phyloP scores from a whole-genome alignment of 495 filamentous ascomycete genomes.

The Penicillium soppii region DNA sequence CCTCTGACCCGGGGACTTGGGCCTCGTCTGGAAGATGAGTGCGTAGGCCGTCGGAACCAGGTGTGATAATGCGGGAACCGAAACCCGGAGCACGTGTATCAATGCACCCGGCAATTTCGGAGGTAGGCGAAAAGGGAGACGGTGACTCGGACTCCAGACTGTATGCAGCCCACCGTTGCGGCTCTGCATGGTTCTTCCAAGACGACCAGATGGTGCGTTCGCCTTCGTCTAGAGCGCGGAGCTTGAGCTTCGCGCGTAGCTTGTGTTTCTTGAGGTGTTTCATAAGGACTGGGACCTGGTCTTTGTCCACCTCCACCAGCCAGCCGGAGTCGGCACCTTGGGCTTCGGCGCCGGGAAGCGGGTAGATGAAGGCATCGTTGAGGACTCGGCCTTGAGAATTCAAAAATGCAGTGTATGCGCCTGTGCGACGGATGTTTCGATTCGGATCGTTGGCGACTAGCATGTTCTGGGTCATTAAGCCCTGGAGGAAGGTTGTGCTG shows the following conservation, averaged over 20 bases:
- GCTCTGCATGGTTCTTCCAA: conserved; percentile 56
- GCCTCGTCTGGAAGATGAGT: conserved; percentile 36
- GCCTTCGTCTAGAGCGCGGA: conserved; percentile 60
- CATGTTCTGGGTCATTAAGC: conserved; percentile 77
- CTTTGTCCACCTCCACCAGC: conserved; percentile 78
- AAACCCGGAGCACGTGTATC: conserved; percentile 70
- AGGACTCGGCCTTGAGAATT: conserved; percentile 81
- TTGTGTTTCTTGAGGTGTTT: conserved; percentile 80
- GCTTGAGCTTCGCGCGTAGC: conserved; percentile 71
- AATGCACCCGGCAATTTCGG: conserved; percentile 41
- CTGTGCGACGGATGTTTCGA: conserved; percentile 31
- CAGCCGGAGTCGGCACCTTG: conserved; percentile 51
- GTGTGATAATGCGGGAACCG: conserved; percentile 57
- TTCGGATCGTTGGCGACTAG: conserved; percentile 42
- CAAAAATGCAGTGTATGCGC: conserved; percentile 79
- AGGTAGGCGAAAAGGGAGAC: conserved; percentile 24
- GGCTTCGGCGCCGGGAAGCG: conserved; percentile 38
- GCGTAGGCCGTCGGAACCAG: conserved; percentile 40
- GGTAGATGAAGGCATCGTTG: conserved; percentile 89
- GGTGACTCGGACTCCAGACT: conserved; percentile 37
- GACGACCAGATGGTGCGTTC: conserved; percentile 65
- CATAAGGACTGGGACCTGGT: conserved; percentile 57
- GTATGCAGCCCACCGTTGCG: conserved; percentile 44
- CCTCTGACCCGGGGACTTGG: conserved; percentile 33
- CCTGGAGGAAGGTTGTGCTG: conserved; percentile 81